Conservation (phyloP, 352 stramenopile species). For the Globisporangium splendens region DNA sequence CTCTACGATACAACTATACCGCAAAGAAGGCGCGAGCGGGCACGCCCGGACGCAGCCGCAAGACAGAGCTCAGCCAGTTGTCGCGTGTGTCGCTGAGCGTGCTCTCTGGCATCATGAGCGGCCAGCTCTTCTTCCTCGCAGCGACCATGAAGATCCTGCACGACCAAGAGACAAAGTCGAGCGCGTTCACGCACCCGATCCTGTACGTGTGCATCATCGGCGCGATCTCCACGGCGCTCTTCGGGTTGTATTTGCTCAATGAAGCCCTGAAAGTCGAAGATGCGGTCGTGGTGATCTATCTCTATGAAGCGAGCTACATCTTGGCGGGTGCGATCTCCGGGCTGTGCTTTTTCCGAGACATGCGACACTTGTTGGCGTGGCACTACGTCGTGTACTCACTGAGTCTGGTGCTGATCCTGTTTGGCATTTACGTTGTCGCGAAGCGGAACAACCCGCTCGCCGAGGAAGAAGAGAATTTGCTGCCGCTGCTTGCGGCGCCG, state of each 20-base stretch:
- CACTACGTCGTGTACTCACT: conserved; percentile 75
- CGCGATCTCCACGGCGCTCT: conserved; percentile 56
- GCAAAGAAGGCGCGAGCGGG: conserved; percentile 1
- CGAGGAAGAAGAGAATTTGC: conserved; percentile 54
- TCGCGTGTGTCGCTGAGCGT: conserved; percentile 57
- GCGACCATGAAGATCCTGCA: conserved; percentile 64
- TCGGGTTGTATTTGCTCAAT: conserved; percentile 72
- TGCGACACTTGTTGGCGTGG: conserved; percentile 57
- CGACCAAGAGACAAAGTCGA: conserved; percentile 41
- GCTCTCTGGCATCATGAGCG: conserved; percentile 65
- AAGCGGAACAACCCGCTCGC: conserved; percentile 36
- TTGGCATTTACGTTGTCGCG: conserved; percentile 72
- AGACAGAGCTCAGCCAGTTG: conserved; percentile 29
- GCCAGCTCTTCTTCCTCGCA: conserved; percentile 77
- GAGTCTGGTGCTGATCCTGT: conserved; percentile 62
- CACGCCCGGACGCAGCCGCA: conserved; percentile 24
- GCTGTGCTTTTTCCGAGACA: conserved; percentile 79
- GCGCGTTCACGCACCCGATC: conserved; percentile 52
- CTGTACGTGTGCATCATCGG: conserved; percentile 68
- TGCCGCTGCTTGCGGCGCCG: conserved; percentile 45
- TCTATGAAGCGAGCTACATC: conserved; percentile 84
- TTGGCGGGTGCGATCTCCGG: conserved; percentile 68
- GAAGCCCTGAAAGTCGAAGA: conserved; percentile 79
- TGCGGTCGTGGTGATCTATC: conserved; percentile 76
- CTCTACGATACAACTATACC: conserved; percentile 42